A percentile compares a stretch with the other conserved stretches of the same genome.
Conservation (phyloP, 331 rosid genomes). For the Acacia concinna region DNA sequence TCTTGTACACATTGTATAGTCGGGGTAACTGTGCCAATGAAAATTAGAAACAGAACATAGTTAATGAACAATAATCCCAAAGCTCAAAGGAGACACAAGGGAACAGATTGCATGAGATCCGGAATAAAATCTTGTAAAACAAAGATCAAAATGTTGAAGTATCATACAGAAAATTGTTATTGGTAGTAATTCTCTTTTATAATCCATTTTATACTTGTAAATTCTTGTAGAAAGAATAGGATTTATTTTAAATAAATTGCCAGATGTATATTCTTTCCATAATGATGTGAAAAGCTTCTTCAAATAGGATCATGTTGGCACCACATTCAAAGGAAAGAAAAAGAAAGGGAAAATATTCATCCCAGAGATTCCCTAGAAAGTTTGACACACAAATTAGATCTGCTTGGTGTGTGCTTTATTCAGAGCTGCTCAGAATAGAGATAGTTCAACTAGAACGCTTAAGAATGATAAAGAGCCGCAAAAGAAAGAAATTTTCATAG, state of each 20-base stretch:
- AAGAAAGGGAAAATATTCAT: too few species aligned
- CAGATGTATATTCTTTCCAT: background rate
- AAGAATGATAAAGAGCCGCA: background rate
- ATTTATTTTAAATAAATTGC: too few species aligned
- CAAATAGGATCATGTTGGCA: background rate
- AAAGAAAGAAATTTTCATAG: background rate
- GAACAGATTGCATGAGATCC: background rate
- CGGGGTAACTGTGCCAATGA: constrained; percentile 65
- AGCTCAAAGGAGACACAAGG: constrained; percentile 11
- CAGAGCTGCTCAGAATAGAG: background rate
- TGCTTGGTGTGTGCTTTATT: background rate
- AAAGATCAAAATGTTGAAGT: constrained; percentile 20
- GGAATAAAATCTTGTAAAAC: background rate
- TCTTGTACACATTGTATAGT: constrained; percentile 73
- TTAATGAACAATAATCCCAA: constrained; percentile 19
- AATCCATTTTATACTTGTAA: background rate
- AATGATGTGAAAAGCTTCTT: background rate
- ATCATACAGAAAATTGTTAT: background rate
- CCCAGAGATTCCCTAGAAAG: background rate
- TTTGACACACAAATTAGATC: background rate
- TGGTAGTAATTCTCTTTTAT: constrained; percentile 2
- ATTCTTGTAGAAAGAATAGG: background rate
- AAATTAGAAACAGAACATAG: constrained; percentile 19
- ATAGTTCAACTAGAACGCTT: background rate
- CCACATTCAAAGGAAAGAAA: background rate